phyloP scores from a whole-genome alignment of 169 alveolate genomes.

The Neospora caninum region DNA sequence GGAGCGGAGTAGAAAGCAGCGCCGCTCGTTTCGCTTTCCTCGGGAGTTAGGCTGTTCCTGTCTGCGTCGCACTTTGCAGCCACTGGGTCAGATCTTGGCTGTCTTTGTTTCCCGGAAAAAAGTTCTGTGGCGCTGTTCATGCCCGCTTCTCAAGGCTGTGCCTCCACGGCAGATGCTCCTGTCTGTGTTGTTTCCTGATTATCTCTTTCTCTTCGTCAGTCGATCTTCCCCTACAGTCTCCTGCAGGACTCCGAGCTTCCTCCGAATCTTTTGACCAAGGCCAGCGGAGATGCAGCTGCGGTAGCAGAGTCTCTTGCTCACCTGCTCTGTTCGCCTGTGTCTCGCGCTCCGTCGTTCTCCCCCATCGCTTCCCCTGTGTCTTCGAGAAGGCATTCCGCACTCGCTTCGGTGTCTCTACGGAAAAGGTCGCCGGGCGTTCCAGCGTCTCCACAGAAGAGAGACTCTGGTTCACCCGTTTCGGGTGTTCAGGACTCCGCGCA shows the following conservation, averaged over 20 bases:
- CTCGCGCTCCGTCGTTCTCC: neutral
- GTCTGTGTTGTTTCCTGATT: neutral
- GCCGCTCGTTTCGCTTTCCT: no score
- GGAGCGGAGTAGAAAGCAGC: no score
- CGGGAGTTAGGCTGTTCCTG: no score
- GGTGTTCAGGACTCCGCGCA: neutral
- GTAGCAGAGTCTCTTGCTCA: neutral
- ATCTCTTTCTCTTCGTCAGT: neutral
- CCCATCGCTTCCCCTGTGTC: neutral
- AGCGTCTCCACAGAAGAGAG: neutral
- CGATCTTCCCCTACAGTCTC: constrained; percentile 30
- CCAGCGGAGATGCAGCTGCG: neutral
- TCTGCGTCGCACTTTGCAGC: no score
- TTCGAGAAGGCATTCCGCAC: neutral
- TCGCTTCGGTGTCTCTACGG: neutral
- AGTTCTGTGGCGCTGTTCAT: no score
- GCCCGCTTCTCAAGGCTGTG: no score
- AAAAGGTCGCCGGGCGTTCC: neutral
- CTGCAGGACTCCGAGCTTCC: constrained; percentile 9
- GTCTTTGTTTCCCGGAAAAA: neutral
- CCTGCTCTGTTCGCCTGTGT: neutral
- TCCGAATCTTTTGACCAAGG: neutral
- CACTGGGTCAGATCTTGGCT: no score
- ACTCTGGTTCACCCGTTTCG: neutral
- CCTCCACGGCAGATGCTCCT: neutral